These are phyloP conservation scores for Yamadazyma sp. DNA, from an alignment of 1,139 yeast genomes.

Conservation along the genomic window DNA sequence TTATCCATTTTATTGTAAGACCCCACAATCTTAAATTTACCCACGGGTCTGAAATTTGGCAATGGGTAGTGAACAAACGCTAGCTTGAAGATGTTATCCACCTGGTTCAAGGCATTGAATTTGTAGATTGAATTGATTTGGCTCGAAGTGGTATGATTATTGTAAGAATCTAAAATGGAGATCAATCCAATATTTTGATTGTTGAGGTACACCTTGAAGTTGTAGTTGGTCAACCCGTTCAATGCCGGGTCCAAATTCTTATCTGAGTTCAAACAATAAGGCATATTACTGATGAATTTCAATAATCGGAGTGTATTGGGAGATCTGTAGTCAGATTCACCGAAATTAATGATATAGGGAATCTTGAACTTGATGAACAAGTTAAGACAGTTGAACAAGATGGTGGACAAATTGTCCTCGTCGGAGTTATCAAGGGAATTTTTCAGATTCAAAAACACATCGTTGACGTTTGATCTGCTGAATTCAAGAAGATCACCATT, in stretches of 20 bases:
- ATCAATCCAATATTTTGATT: constrained; percentile 22
- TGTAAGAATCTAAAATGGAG: constrained; percentile 36
- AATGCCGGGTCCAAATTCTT: constrained; percentile 11
- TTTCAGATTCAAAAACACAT: constrained; percentile 24
- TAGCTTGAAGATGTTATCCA: constrained; percentile 25
- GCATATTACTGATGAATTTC: constrained; percentile 31
- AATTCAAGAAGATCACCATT: constrained; percentile 38
- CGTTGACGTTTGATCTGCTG: constrained; percentile 1
- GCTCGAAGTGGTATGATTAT: constrained; percentile 27
- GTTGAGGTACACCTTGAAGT: constrained; percentile 22
- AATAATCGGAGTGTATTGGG: constrained; percentile 11
- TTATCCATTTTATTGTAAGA: constrained; percentile 46
- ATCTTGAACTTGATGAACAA: constrained; percentile 31
- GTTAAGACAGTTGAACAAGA: constrained; percentile 35
- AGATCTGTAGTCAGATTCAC: constrained; percentile 28
- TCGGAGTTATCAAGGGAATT: neutral
- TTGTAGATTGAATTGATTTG: constrained; percentile 33
- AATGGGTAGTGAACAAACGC: constrained; percentile 54
- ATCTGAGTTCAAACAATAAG: constrained; percentile 26
- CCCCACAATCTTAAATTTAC: constrained; percentile 50
- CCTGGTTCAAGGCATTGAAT: constrained; percentile 15
- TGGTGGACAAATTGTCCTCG: constrained; percentile 15
- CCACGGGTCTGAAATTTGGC: constrained; percentile 51
- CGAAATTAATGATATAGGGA: constrained; percentile 42
- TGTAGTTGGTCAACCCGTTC: constrained; percentile 42